Percentiles rank a stretch among this genome's conserved stretches.
phyloP scores from a whole-genome alignment of 805 yeast genomes.

The Diddensiella transvaalensis region DNA sequence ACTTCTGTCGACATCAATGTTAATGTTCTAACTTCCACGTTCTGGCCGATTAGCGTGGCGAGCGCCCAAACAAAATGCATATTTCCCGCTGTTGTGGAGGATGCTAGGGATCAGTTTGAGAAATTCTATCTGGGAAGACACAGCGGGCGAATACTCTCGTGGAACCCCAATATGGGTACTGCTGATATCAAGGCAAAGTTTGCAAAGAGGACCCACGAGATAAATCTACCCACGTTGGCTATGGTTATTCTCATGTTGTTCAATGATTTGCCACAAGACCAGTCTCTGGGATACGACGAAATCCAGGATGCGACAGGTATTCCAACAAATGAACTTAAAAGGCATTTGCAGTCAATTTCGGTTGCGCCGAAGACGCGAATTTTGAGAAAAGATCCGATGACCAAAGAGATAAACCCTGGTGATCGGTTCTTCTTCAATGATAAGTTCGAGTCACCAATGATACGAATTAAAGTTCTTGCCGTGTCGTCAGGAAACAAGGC shows the following conservation, averaged over 20 bases:
- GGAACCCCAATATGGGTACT: slow-evolving; percentile 84
- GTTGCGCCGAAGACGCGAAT: slow-evolving; percentile 79
- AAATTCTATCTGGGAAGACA: slow-evolving; percentile 49
- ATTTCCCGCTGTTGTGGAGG: slow-evolving; percentile 43
- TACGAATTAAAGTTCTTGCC: slow-evolving; percentile 71
- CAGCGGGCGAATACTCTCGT: slow-evolving; percentile 56
- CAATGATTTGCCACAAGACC: slow-evolving; percentile 43
- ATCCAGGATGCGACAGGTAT: slow-evolving; percentile 65
- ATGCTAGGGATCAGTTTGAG: slow-evolving; percentile 46
- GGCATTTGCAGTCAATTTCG: slow-evolving; percentile 79
- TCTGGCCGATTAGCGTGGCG: slow-evolving; percentile 61
- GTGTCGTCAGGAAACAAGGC: slow-evolving; percentile 45
- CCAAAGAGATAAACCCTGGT: slow-evolving; percentile 58
- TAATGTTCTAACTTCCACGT: slow-evolving; percentile 55
- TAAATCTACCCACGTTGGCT: slow-evolving; percentile 76
- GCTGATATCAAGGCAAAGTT: slow-evolving; percentile 73
- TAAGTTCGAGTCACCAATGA: slow-evolving; percentile 62
- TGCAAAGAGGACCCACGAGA: slow-evolving; percentile 66
- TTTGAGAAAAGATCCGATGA: slow-evolving; percentile 69
- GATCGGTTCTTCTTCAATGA: slow-evolving; percentile 69
- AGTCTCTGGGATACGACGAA: slow-evolving; percentile 54
- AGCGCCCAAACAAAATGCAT: slow-evolving; percentile 25
- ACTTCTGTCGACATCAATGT: slow-evolving; percentile 42
- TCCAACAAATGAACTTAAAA: slow-evolving; percentile 65
- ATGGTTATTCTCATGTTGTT: slow-evolving; percentile 77